Percentiles rank a stretch among this genome's conserved stretches.
Conservation (phyloP, 2,329 filamentous ascomycete genomes). For the Plectosphaerella cucumerina region DNA sequence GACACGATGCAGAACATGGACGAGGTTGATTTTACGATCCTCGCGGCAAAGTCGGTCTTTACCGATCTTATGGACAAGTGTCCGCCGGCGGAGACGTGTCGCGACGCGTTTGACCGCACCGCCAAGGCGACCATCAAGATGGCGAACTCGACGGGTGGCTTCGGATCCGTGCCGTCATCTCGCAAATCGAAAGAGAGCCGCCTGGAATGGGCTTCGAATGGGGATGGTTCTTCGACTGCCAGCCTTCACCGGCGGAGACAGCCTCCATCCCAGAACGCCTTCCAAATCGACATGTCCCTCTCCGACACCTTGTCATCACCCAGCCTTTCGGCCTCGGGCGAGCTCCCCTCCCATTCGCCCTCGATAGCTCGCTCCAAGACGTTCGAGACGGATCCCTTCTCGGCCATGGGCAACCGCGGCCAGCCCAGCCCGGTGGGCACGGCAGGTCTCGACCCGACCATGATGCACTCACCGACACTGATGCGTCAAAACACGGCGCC, state of each 20-base stretch:
- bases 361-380: conserved; percentile 31
- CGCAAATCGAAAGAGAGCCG: conserved; percentile 9
- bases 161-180: conserved; percentile 41
- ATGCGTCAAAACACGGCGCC: conserved; percentile 27
- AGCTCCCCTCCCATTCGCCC: conserved; percentile 34
- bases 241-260: conserved; percentile 14
- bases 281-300: conserved; percentile 29
- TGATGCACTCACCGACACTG: conserved; percentile 40
- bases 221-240: conserved; percentile 18
- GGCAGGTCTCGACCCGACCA: conserved; percentile 36
- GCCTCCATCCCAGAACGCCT: conserved; percentile 12
- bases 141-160: conserved; percentile 83
- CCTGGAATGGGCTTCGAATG: conserved; percentile 24
- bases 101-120: conserved; percentile 92
- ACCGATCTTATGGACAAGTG: conserved; percentile 91
- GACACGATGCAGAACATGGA: conserved; percentile 64
- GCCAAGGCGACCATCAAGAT: conserved; percentile 94
- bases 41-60: conserved; percentile 89
- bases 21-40: conserved; percentile 94
- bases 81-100: conserved; percentile 88
- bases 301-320: conserved; percentile 38
- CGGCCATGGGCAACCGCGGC: conserved; percentile 14
- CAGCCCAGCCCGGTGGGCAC: conserved; percentile 22
- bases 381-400: conserved; percentile 27
- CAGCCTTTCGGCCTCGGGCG: conserved; percentile 29